Percentiles rank a stretch among this genome's conserved stretches.
Conservation (phyloP, 2,329 filamentous ascomycete species). For the Neonectria hederae region DNA sequence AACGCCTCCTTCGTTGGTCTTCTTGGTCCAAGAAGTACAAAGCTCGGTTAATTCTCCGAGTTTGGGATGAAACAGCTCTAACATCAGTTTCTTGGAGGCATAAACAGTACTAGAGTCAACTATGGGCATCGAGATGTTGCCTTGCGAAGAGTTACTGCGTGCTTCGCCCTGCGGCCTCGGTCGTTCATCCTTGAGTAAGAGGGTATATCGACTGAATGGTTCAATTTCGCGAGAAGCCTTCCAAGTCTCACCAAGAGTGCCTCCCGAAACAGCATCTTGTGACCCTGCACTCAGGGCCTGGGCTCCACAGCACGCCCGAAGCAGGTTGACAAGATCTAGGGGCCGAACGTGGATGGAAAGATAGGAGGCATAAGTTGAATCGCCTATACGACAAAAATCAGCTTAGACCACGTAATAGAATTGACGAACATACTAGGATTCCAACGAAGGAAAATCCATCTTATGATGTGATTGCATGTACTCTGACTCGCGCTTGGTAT, state of each 20-base stretch:
- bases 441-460: slow-evolving; percentile 87
- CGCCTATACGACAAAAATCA: slow-evolving; percentile 58
- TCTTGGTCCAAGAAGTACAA: slow-evolving; percentile 58
- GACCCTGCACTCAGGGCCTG: slow-evolving; percentile 44
- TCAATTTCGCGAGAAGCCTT: slow-evolving; percentile 54
- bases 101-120: slow-evolving; percentile 48
- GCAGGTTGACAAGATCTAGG: slow-evolving; percentile 71
- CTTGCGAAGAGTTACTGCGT: slow-evolving; percentile 12
- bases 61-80: slow-evolving; percentile 65
- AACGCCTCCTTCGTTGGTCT: slow-evolving; percentile 54
- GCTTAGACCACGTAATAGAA: neutral
- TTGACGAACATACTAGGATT: slow-evolving; percentile 71
- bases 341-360: slow-evolving; percentile 72
- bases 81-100: slow-evolving; percentile 59
- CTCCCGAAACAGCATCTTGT: slow-evolving; percentile 54
- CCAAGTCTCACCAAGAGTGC: slow-evolving; percentile 60
- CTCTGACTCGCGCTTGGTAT: slow-evolving; percentile 74
- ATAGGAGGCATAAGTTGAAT: slow-evolving; percentile 72
- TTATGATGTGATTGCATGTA: slow-evolving; percentile 76
- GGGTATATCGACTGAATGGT: slow-evolving; percentile 62
- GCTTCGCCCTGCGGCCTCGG: neutral
- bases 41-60: slow-evolving; percentile 59
- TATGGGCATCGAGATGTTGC: slow-evolving; percentile 28
- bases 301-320: slow-evolving; percentile 74
- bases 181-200: slow-evolving; percentile 56